Evolutionary conservation across 1,284 basidiomycete genomes (phyloP).

Genomic region (Ceratobasidium sp.): DNA sequence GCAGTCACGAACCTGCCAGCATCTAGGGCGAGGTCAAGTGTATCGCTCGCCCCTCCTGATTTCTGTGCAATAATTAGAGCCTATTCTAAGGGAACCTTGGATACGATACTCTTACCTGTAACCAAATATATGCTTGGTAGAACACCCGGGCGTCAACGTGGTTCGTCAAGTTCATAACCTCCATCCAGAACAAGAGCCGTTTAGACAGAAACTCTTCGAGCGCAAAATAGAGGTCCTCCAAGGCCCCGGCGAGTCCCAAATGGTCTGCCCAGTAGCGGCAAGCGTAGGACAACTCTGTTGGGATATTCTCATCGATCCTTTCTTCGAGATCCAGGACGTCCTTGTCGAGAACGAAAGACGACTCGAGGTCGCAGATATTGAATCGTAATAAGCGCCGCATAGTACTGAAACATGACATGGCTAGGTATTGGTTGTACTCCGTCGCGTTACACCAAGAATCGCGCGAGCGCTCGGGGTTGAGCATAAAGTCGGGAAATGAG

Average conservation of each 20-base stretch:
- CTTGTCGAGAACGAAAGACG: background rate
- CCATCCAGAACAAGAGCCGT: background rate
- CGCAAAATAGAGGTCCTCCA: background rate
- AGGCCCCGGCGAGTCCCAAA: background rate
- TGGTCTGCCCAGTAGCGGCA: background rate
- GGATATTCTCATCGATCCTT: background rate
- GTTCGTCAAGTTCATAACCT: background rate
- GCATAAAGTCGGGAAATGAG: background rate
- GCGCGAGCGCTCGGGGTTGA: background rate
- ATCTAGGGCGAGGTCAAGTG: background rate
- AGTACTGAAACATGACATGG: background rate
- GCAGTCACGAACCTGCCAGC: background rate
- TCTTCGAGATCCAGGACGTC: background rate
- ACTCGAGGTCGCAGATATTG: constrained; percentile 5
- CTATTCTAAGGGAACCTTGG: background rate
- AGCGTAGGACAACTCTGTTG: background rate
- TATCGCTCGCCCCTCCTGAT: background rate
- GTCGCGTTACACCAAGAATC: background rate
- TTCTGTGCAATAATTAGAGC: too few relatives aligned
- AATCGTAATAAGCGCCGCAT: background rate
- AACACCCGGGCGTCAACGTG: background rate
- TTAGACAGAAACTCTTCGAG: background rate
- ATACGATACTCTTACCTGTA: background rate
- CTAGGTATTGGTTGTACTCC: background rate
- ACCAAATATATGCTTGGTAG: background rate